Base-by-base conservation (phyloP, 371 early-diverging fungal species). In the Mucor sp. region DNA sequence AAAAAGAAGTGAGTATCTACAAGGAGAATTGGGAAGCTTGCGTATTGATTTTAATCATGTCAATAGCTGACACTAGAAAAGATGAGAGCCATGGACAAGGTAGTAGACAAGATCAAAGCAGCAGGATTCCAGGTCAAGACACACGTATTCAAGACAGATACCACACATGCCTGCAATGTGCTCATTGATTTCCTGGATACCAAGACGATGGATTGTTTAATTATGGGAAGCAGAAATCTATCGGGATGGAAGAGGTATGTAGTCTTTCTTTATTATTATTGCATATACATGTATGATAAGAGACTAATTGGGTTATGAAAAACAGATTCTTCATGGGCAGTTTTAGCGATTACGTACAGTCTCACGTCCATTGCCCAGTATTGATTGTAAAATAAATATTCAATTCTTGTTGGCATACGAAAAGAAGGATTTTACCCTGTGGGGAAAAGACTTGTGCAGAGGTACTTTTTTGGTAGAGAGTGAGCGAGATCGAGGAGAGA, bases 221-320 rank as follows among this genome's bases (percentile, higher is more conserved):
- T 85, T 12, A 74, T 85, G 76, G 85, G 85, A 17, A 80, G 81
- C 60, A 74, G 84, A 32, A 77, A 80, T 63, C 63, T 85, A 48
- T 72, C 75, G n/a, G 68, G 74, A 15, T 85, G 83, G 83, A 82
- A 79, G 65, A 77, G 82, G 85, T 85, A 71, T 60, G 57, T 15
- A 11, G 3, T 25, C 14, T 4, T 53, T 25, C 9, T 25, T 28
- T 28, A 12, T 55, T 21, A 9, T 37, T n/a, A n/a, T n/a, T n/a
- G n/a, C n/a, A n/a, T n/a, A n/a, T n/a, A n/a, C n/a, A n/a, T n/a
- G n/a, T n/a, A n/a, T n/a, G n/a, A n/a, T 35, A 12, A 35, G 37
- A 12, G 41, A 19, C n/a, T 28, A 28, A 33, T 3, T n/a, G 39
- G 17, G 32, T 37, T 8, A 8, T 39, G n/a, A 62, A 39, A n/a